Percentiles rank a stretch among this genome's conserved stretches.
Conservation (phyloP, 306 rosid genomes). For the Vicia sativa region DNA sequence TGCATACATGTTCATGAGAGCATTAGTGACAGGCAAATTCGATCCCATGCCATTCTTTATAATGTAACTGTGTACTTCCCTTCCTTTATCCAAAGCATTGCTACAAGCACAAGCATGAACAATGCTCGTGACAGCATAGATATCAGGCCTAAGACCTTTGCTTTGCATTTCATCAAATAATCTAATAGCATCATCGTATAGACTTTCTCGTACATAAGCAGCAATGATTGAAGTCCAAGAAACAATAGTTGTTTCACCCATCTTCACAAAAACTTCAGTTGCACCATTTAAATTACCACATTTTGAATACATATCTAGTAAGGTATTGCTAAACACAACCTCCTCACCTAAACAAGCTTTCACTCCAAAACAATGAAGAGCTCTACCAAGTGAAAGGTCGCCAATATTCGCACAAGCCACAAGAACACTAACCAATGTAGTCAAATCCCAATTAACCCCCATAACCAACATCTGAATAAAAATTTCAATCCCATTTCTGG, state of each 20-base stretch:
- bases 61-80: conserved; percentile 58
- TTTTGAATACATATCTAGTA: conserved; percentile 82
- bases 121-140: conserved; percentile 56
- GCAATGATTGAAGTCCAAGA: conserved; percentile 82
- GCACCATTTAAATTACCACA: conserved; percentile 61
- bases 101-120: conserved; percentile 70
- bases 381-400: conserved; percentile 53
- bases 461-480: conserved; percentile 53
- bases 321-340: conserved; percentile 56
- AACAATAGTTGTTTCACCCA: conserved; percentile 63
- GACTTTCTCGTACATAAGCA: conserved; percentile 68
- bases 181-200: conserved; percentile 50
- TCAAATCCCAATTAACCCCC: conserved; percentile 59
- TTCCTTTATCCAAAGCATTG: conserved; percentile 55
- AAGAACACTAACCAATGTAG: conserved; percentile 59
- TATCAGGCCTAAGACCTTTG: conserved; percentile 55
- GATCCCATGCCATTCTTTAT: conserved; percentile 54
- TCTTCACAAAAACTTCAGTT: conserved; percentile 56
- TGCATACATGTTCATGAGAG: conserved; percentile 86
- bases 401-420: conserved; percentile 71
- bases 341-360: conserved; percentile 51
- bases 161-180: conserved; percentile 63
- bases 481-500: conserved; percentile 49
- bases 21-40: conserved; percentile 59
- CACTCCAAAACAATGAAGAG: conserved; percentile 57